phyloP scores from a whole-genome alignment of 441 rosid genomes.

The Sinapis alba region DNA sequence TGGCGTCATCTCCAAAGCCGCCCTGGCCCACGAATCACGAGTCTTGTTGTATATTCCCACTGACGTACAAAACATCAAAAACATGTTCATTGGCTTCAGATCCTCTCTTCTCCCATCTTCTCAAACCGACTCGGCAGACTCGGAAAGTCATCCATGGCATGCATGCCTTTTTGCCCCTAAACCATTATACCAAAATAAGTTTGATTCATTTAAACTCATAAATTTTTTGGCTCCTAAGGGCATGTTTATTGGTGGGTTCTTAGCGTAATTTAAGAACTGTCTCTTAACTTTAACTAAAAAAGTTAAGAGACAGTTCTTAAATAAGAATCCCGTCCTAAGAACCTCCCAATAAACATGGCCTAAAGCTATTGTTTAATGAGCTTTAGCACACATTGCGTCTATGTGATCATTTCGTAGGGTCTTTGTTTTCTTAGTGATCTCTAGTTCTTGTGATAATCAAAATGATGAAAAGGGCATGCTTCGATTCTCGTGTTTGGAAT shows the following conservation, averaged over 20 bases:
- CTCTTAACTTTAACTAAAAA: too few relatives aligned
- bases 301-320: too few relatives aligned
- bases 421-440: constrained; percentile 5
- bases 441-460: background rate
- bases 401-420: constrained; percentile 42
- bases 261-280: too few relatives aligned
- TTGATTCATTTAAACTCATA: background rate
- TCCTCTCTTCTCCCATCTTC: constrained; percentile 32
- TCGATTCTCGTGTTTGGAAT: constrained; percentile 18
- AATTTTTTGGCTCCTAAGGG: background rate
- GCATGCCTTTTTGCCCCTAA: background rate
- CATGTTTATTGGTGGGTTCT: too few relatives aligned
- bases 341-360: too few relatives aligned
- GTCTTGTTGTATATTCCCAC: constrained; percentile 21
- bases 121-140: constrained; percentile 36
- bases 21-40: constrained; percentile 29
- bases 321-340: too few relatives aligned
- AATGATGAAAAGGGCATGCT: constrained; percentile 19
- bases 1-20: constrained; percentile 7
- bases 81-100: constrained; percentile 27
- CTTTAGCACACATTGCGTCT: background rate
- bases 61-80: background rate
- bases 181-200: background rate
- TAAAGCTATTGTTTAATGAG: background rate
- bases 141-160: constrained; percentile 45